Base-by-base conservation (phyloP, 2,329 filamentous ascomycete species). In the Epichloe uncinata region DNA sequence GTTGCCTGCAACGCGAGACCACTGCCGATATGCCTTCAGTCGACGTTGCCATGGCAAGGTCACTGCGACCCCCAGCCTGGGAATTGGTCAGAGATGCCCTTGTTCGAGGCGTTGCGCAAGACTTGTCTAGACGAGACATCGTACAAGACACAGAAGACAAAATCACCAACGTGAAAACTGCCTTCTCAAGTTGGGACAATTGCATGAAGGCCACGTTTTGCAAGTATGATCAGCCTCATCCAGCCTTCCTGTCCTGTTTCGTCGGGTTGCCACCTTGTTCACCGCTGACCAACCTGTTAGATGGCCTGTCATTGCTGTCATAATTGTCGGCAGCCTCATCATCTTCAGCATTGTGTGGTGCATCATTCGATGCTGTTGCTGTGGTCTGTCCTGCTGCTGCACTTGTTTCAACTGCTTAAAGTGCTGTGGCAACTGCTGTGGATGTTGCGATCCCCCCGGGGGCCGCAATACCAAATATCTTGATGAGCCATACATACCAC, bases 171-270 rank as follows among this genome's bases (percentile, higher is more conserved):
- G 72, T 83, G 49, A 74, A 75, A 60, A 79, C 77, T n/a, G 86
- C 88, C 0, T 85, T 95, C 55, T 87, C 86, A 0, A 91, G 85
- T 57, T 97, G 91, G 91, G 84, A 93, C 65, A 88, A 84, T 56
- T 97, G 90, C 69, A 96, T 97, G 89, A 63, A 73, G 48, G 85
- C 84, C 55, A 62, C 71, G 41, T 95, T 86, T 64, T 97, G 91
- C 89, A 95, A 95, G 86, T 94, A 73, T 56, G 86, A 8, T 12
- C 11, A 22, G 16, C 34, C 26, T 20, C 12, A 20, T 26, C 20
- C 35, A 7, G 11, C 36, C 16, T 18, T 18, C n/a, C 20, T 77
- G 36, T 38, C 16, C 13, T 20, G 15, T 48, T 18, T n/a, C 30
- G 30, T 20, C 11, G 15, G 26, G 11, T 40, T 18, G n/a, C 13